Evolutionary conservation across 106 monocot genomes (phyloP), one percentile per base, ranked within the genome.

Genomic region (Allium fistulosum): DNA sequence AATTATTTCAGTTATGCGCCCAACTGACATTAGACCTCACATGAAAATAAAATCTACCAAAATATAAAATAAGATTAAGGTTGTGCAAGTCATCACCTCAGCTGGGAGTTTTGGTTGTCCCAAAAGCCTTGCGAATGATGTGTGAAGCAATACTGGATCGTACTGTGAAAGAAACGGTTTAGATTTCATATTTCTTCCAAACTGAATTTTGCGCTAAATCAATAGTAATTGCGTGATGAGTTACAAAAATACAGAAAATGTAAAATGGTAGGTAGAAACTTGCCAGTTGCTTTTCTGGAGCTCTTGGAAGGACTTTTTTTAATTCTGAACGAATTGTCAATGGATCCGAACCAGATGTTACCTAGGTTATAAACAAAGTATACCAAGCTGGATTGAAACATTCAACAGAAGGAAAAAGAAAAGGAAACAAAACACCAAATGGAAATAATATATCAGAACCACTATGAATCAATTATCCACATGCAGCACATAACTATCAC

Each of bases 321-420:
- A 96, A 63, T 61, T 84, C 86, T 72, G 77, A 67, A 58, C 88
- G 85, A 50, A 96, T 88, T 4, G 66, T 73, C 51, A 81, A 50
- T 16, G 96, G 91, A 88, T 96, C 96, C 49, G 86, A 71, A 62
- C 96, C 91, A 65, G 96, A 92, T 51, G 71, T 70, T 47, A 96
- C 88, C 96, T 96, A 55, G 15, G 16, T 52, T 51, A 45, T 14
- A 26, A 37, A 51, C 17, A 55, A 5, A 5, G 0, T 37, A 37
- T 37, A 4, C 37, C 37, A 1, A 37, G 37, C 37, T 37, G 37
- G 37, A 2, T 37, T 37, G 37, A 37, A 37, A 37, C 37, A 37
- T 37, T 5, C 37, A 37, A 37, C 37, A 37, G 5, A 37, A 37
- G 37, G 37, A 37, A 37, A 14, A 58, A n/a, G 67, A 37, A 9